These are phyloP conservation scores for Linum usitatissimum DNA, from an alignment of 345 rosid species.

Conservation along the genomic window DNA sequence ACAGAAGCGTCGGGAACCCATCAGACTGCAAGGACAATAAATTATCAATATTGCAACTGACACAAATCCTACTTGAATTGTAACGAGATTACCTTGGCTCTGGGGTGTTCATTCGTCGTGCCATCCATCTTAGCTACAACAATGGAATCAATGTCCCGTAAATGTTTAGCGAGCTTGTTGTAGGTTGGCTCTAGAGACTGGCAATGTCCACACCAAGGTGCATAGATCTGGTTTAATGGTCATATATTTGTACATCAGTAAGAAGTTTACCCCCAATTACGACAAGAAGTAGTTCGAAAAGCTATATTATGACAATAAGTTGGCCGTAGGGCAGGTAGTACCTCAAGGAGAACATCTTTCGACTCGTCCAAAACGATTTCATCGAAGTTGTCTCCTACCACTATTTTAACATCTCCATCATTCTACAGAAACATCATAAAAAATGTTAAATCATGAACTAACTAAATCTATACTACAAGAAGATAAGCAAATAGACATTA, in stretches of 20 bases:
- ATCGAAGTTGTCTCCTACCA: constrained; percentile 88
- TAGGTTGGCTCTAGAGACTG: constrained; percentile 90
- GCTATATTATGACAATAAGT: background rate
- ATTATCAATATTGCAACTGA: too few relatives aligned
- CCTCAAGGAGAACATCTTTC: constrained; percentile 97
- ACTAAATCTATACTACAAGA: background rate
- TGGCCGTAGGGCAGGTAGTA: constrained; percentile 14
- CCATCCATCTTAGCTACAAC: constrained; percentile 99
- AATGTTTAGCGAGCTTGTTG: constrained; percentile 87
- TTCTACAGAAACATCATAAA: constrained; percentile 38
- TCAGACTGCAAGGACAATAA: constrained; percentile 42
- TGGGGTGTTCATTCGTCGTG: constrained; percentile 93
- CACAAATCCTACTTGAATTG: background rate
- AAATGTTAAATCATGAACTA: constrained; percentile 12
- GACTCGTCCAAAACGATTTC: constrained; percentile 89
- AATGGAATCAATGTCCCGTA: constrained; percentile 61
- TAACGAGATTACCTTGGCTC: constrained; percentile 64
- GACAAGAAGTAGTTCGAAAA: background rate
- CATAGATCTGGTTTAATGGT: constrained; percentile 52
- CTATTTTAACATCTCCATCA: constrained; percentile 90
- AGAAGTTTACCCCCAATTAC: background rate
- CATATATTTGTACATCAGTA: background rate
- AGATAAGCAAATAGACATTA: background rate
- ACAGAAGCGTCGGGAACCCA: constrained; percentile 87
- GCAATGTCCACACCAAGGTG: constrained; percentile 99